A percentile compares a stretch with the other conserved stretches of the same genome.
phyloP scores from a whole-genome alignment of 495 filamentous ascomycete genomes.

The Pyronema domesticum region DNA sequence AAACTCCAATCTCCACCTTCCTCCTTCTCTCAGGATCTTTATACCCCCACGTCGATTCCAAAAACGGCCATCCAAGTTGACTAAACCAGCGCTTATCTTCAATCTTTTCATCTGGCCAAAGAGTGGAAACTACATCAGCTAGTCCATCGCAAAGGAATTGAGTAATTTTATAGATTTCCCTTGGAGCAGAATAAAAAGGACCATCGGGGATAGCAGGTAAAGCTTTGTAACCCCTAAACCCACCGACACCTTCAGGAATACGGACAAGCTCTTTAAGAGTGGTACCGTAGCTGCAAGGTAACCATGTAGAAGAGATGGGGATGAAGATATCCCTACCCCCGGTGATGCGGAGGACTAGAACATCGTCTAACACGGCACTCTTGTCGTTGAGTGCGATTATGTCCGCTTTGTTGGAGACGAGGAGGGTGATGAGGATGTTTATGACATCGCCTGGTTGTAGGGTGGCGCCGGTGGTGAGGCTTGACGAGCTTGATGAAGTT shows the following conservation, averaged over 20 bases:
- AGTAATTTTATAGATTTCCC: constrained; percentile 75
- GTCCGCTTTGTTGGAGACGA: constrained; percentile 43
- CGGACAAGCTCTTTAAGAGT: constrained; percentile 67
- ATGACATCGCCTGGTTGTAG: constrained; percentile 70
- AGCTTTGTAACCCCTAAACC: constrained; percentile 30
- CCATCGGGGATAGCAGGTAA: constrained; percentile 14
- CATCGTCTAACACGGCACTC: constrained; percentile 51
- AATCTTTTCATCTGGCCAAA: constrained; percentile 32
- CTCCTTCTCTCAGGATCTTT: constrained; percentile 9
- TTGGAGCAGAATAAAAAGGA: constrained; percentile 52
- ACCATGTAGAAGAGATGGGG: constrained; percentile 57
- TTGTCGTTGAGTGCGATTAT: constrained; percentile 56
- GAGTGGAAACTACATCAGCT: constrained; percentile 25
- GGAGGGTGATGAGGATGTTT: constrained; percentile 45
- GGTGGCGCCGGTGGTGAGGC: constrained; percentile 31
- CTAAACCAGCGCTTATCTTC: constrained; percentile 28
- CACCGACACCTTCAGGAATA: constrained; percentile 52
- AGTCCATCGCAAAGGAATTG: constrained; percentile 59
- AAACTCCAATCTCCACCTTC: constrained; percentile 13
- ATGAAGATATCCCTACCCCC: constrained; percentile 85
- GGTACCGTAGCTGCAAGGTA: constrained; percentile 64
- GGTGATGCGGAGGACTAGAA: constrained; percentile 72
- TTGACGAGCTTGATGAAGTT: not conserved
- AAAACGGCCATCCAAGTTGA: constrained; percentile 20
- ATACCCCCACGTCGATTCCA: constrained; percentile 14